Base-by-base conservation (phyloP, 331 rosid species). In the Dryas integrifolia region DNA sequence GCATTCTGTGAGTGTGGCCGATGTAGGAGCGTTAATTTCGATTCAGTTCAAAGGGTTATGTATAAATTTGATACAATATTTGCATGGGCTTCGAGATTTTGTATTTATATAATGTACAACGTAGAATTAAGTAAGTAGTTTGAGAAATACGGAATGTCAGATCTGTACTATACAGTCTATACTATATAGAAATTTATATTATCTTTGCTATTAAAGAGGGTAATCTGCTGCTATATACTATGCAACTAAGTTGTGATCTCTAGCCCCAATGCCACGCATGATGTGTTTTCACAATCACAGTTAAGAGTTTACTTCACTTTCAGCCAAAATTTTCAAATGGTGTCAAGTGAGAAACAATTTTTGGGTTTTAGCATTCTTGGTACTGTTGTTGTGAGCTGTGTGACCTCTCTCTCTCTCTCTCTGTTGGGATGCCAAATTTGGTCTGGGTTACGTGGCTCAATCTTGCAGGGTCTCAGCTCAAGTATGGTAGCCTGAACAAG, bases 141-240 rank as follows among this genome's bases (percentile, higher is more conserved):
- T 85, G 76, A 82, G 91, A 87, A 84, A 82, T 85, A 83, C 92
- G 96, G 92, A 88, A 88, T 88, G 88, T 84, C 83, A 91, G 90
- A 88, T 90, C 85, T 80, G 72, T 82, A 60, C 46, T 63, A 76
- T 21, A 0, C 24, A 21, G 24, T 21, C 24, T 21, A 0, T 49
- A 73, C 70, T 8, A 46, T 65, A 16, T 59, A n/a, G 10, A 7
- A 52, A 52, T 15, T 49, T 67, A 35, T 49, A 39, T 67, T 51
- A 74, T 79, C 15, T 40, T 57, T 58, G 24, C 39, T 4, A 6
- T n/a, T 44, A 71, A 21, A 14, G 3, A 30, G 35, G 35, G 35
- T 30, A 30, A 35, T 41, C 47, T 43, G 26, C 57, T 60, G 38
- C 9, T 26, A 9, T 57, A 4, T 62, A 11, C 30, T 16, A 65